phyloP scores from a whole-genome alignment of 805 yeast genomes.

The Wickerhamomyces subpelliculosus region DNA sequence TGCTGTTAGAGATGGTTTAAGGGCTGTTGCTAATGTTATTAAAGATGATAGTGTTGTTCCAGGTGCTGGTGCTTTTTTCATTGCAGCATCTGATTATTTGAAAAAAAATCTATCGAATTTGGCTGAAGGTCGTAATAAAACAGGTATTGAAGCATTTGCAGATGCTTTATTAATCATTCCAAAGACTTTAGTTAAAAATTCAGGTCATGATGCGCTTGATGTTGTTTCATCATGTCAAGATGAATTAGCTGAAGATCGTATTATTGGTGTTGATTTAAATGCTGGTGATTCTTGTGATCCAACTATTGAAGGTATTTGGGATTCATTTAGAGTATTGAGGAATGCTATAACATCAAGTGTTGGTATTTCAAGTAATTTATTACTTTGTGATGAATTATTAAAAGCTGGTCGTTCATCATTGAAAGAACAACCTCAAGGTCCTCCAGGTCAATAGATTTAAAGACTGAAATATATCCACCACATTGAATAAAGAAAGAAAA shows the following conservation, averaged over 20 bases:
- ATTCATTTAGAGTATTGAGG: constrained; percentile 87
- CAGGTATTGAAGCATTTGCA: constrained; percentile 90
- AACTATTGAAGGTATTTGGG: constrained; percentile 92
- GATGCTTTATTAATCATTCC: constrained; percentile 90
- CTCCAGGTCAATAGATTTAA: constrained; percentile 12
- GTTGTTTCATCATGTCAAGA: constrained; percentile 86
- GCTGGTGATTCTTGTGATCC: constrained; percentile 97
- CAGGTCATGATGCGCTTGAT: constrained; percentile 91
- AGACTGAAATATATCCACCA: too few species aligned
- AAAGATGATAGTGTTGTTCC: constrained; percentile 84
- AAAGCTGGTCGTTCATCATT: constrained; percentile 95
- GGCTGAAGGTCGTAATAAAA: constrained; percentile 77
- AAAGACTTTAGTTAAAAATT: constrained; percentile 84
- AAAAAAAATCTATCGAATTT: constrained; percentile 43
- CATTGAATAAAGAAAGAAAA: too few species aligned
- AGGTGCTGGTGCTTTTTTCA: constrained; percentile 95
- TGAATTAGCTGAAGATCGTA: constrained; percentile 70
- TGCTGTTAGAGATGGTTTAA: constrained; percentile 94
- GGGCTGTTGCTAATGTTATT: constrained; percentile 88
- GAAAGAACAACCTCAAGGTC: constrained; percentile 39
- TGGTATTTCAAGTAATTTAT: constrained; percentile 86
- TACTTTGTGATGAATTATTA: constrained; percentile 90
- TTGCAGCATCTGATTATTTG: constrained; percentile 71
- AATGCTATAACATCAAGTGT: constrained; percentile 90
- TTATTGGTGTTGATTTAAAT: constrained; percentile 84